Percentiles rank a stretch among this genome's conserved stretches.
Conservation (phyloP, 1,284 basidiomycete genomes). For the Ceratobasidium theobromae region DNA sequence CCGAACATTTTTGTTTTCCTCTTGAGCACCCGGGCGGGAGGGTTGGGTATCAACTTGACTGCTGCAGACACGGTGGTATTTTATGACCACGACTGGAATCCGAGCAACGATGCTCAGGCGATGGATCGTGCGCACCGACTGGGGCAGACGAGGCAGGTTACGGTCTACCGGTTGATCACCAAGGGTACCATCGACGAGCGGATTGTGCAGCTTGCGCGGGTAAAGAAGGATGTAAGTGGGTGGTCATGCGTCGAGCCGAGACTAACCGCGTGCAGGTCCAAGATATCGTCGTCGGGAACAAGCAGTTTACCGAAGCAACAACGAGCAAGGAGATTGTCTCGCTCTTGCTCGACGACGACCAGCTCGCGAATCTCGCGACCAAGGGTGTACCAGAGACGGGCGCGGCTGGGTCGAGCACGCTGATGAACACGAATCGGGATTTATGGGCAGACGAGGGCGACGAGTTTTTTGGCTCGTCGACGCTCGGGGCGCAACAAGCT, state of each 20-base stretch:
- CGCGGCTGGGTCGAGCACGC: conserved; percentile 42
- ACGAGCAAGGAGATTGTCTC: conserved; percentile 98
- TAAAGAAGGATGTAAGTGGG: conserved; percentile 86
- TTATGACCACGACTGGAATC: conserved; percentile 99
- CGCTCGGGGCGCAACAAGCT: conserved; percentile 16
- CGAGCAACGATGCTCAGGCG: conserved; percentile 97
- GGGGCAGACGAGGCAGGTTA: conserved; percentile 98
- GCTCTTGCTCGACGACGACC: conserved; percentile 92
- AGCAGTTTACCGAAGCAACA: conserved; percentile 87
- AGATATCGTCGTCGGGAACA: conserved; percentile 98
- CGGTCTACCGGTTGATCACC: conserved; percentile 96
- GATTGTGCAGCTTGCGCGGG: conserved; percentile 90
- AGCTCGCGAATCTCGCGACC: conserved; percentile 56
- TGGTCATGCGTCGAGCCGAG: conserved; percentile 5
- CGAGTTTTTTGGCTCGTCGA: conserved; percentile 66
- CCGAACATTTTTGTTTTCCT: conserved; percentile 96
- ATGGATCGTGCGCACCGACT: conserved; percentile 99
- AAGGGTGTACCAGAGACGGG: conserved; percentile 43
- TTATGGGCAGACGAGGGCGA: conserved; percentile 82
- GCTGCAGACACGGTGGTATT: conserved; percentile 98
- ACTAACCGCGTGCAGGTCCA: conserved; percentile 65
- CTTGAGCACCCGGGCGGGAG: conserved; percentile 94
- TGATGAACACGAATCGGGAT: conserved; percentile 51
- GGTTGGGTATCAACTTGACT: conserved; percentile 97
- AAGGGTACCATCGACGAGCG: conserved; percentile 98